Conservation (phyloP, 768 basidiomycete species). For the Coprinellus aureogranulatus region DNA sequence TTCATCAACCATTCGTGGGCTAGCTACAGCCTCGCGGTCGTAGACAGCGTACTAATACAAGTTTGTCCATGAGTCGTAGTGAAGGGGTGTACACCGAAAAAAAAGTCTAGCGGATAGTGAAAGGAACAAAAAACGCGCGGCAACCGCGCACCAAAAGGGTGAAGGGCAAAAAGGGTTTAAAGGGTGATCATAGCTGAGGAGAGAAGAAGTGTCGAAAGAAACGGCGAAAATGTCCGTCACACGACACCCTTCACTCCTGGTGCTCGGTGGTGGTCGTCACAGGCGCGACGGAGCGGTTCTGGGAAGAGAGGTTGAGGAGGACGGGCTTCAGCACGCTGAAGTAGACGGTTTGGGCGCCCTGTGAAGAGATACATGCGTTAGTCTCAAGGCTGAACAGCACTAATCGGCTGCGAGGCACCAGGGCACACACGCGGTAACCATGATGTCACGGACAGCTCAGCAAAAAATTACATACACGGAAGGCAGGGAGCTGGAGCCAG, state of each 20-base stretch:
- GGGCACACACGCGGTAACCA: slow-evolving; percentile 9
- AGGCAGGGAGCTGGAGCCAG: slow-evolving; percentile 86
- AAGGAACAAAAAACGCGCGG: background rate
- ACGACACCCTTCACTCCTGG: slow-evolving; percentile 25
- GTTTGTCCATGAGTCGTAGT: background rate
- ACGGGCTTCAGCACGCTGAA: slow-evolving; percentile 74
- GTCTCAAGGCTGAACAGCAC: slow-evolving; percentile 10
- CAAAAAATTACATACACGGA: slow-evolving; percentile 60
- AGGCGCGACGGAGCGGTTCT: slow-evolving; percentile 43
- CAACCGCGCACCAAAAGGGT: background rate
- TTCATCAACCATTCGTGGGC: background rate
- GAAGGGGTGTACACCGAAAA: background rate
- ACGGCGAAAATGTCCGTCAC: background rate
- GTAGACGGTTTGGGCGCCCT: slow-evolving; percentile 90
- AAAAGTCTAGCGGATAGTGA: background rate
- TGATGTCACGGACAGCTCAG: slow-evolving; percentile 23
- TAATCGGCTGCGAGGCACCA: slow-evolving; percentile 15
- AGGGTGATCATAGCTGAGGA: background rate
- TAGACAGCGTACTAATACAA: background rate
- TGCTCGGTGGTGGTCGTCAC: slow-evolving; percentile 48
- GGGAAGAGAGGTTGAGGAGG: slow-evolving; percentile 58
- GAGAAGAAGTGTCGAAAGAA: slow-evolving; percentile 9
- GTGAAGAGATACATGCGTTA: background rate
- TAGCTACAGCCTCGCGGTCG: background rate
- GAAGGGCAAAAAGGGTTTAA: background rate